A percentile compares a stretch with the other conserved stretches of the same genome.
phyloP scores from a whole-genome alignment of 352 stramenopile genomes.

The Albugo candida region DNA sequence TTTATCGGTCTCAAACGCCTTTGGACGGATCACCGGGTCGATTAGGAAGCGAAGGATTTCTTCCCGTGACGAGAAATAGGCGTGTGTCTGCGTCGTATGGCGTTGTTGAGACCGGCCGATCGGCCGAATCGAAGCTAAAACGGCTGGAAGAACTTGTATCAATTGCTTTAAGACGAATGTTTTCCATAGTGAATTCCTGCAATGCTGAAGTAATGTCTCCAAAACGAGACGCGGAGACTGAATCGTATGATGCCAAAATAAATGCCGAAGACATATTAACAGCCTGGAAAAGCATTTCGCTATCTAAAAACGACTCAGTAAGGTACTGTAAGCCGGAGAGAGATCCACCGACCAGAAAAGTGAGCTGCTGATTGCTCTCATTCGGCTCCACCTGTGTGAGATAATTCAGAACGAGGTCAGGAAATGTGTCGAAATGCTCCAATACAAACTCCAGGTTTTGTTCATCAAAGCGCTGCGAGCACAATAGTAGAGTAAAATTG shows the following conservation, averaged over 20 bases:
- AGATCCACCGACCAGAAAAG: conserved; percentile 39
- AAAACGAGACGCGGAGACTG: conserved; percentile 41
- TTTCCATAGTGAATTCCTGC: conserved; percentile 30
- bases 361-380: conserved; percentile 44
- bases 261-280: conserved; percentile 46
- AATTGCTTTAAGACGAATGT: conserved; percentile 70
- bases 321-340: background rate
- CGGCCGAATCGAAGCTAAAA: conserved; percentile 50
- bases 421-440: conserved; percentile 75
- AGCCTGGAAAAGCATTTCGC: conserved; percentile 63
- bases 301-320: conserved; percentile 19
- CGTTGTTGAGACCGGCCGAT: no score
- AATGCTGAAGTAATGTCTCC: conserved; percentile 52
- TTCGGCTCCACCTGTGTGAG: conserved; percentile 44
- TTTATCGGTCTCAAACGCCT: conserved; percentile 24
- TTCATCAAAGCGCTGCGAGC: conserved; percentile 48
- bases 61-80: conserved; percentile 38
- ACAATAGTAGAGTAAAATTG: background rate
- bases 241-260: conserved; percentile 72
- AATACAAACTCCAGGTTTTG: conserved; percentile 57
- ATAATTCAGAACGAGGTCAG: conserved; percentile 70
- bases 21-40: conserved; percentile 16
- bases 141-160: conserved; percentile 38
- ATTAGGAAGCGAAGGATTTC: conserved; percentile 44
- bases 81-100: background rate